These are phyloP conservation scores for Fusarium sp. DNA, from an alignment of 2,329 filamentous ascomycete genomes.

Conservation along the genomic window DNA sequence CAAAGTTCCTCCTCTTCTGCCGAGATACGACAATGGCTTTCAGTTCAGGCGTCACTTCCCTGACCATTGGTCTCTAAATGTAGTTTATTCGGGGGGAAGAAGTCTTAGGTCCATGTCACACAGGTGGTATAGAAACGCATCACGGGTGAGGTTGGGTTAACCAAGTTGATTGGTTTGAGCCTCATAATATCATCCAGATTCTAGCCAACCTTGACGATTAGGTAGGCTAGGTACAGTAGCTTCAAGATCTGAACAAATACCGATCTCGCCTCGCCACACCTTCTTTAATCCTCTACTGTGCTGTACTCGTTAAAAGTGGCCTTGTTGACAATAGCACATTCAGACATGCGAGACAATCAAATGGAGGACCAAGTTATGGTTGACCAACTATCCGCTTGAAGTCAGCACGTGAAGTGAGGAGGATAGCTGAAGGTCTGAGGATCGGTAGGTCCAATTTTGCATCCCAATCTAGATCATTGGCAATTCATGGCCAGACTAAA, in stretches of 20 bases:
- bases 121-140: constrained; percentile 27
- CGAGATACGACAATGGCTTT: not conserved
- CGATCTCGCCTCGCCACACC: constrained; percentile 33
- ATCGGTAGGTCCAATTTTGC: constrained; percentile 17
- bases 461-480: constrained; percentile 7
- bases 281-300: constrained; percentile 21
- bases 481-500: constrained; percentile 3
- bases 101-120: constrained; percentile 5
- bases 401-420: constrained; percentile 1
- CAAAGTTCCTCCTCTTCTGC: not conserved
- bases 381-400: not conserved
- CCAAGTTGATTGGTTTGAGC: constrained; percentile 5
- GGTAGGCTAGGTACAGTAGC: not conserved
- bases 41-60: constrained; percentile 2
- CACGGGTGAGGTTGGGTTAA: constrained; percentile 4
- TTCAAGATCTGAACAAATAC: constrained; percentile 33
- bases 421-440: constrained; percentile 9
- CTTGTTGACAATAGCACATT: not conserved
- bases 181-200: constrained; percentile 27
- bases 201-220: constrained; percentile 2
- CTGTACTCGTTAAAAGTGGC: not conserved
- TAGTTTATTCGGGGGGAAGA: constrained; percentile 11
- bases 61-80: constrained; percentile 20
- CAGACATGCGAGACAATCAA: not conserved
- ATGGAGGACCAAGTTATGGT: constrained; percentile 10